Percentiles rank a stretch among this genome's conserved stretches.
Conservation (phyloP, 2,329 filamentous ascomycete species). For the Acrocalymma vagum region DNA sequence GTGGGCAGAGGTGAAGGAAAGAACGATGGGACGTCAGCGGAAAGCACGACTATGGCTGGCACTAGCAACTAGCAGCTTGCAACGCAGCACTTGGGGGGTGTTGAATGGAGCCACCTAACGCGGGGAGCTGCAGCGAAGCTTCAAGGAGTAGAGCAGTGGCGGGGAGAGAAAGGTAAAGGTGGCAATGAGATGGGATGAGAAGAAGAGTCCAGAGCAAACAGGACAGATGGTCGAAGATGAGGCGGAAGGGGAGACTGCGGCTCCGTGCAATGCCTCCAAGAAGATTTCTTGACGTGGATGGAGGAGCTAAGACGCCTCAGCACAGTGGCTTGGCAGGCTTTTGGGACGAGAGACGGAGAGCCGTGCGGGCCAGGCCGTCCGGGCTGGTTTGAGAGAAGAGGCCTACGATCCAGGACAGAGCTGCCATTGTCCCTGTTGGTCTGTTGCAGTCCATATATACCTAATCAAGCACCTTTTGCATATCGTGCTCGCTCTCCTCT, state of each 20-base stretch:
- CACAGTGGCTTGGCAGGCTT: slow-evolving; percentile 24
- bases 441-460: too few relatives aligned
- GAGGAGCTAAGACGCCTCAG: slow-evolving; percentile 34
- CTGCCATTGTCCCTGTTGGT: too few relatives aligned
- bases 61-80: too few relatives aligned
- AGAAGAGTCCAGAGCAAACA: slow-evolving; percentile 10
- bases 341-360: not conserved
- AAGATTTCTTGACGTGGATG: slow-evolving; percentile 42
- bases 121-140: slow-evolving; percentile 23
- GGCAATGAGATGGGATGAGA: slow-evolving; percentile 31
- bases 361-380: too few relatives aligned
- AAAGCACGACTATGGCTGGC: too few relatives aligned
- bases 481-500: too few relatives aligned
- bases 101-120: slow-evolving; percentile 15
- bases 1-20: slow-evolving; percentile 16
- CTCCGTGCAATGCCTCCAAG: slow-evolving; percentile 35
- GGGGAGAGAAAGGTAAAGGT: slow-evolving; percentile 19
- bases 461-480: too few relatives aligned
- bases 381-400: too few relatives aligned
- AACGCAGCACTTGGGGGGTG: slow-evolving; percentile 22
- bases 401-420: too few relatives aligned
- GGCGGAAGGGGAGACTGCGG: slow-evolving; percentile 32
- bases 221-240: slow-evolving; percentile 29
- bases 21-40: slow-evolving; percentile 29
- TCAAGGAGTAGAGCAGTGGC: slow-evolving; percentile 4